Conservation (phyloP, 345 rosid genomes). For the Corchorus olitorius region DNA sequence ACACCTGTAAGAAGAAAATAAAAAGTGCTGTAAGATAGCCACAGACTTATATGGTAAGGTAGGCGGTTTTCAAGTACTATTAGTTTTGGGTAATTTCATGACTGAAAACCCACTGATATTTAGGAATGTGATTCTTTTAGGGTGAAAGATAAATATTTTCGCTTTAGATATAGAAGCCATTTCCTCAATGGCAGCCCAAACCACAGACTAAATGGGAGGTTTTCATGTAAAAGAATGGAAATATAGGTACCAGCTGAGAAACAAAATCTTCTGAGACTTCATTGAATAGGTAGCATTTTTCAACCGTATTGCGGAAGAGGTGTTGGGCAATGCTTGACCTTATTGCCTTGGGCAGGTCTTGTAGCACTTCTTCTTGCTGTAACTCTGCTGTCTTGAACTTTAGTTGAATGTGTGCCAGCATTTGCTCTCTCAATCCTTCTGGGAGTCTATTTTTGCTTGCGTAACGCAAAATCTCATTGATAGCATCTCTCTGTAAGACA, state of each 20-base stretch:
- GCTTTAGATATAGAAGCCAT: background rate
- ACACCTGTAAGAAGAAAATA: slow-evolving; percentile 49
- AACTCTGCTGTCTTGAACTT: slow-evolving; percentile 86
- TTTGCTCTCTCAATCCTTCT: slow-evolving; percentile 80
- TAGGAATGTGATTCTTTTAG: background rate
- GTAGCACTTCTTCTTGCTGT: slow-evolving; percentile 82
- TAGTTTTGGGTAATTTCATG: background rate
- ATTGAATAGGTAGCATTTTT: slow-evolving; percentile 66
- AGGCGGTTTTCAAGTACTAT: background rate
- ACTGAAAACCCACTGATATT: background rate
- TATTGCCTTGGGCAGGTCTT: slow-evolving; percentile 87
- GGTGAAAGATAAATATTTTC: background rate
- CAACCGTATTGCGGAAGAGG: slow-evolving; percentile 61
- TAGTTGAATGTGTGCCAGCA: slow-evolving; percentile 90
- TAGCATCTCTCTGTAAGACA: slow-evolving; percentile 69
- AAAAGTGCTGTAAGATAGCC: background rate
- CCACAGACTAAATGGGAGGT: background rate
- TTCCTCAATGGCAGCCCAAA: background rate
- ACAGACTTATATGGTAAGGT: background rate
- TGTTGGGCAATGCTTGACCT: slow-evolving; percentile 83
- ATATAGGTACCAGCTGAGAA: slow-evolving; percentile 59
- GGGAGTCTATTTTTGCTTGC: slow-evolving; percentile 86
- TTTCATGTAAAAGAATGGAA: background rate
- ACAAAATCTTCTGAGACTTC: slow-evolving; percentile 75
- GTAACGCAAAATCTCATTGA: slow-evolving; percentile 71